Percentiles rank a stretch among this genome's conserved stretches.
Evolutionary conservation across 2,329 filamentous ascomycete genomes (phyloP).

Genomic region (Ascochyta viciae-villosae): DNA sequence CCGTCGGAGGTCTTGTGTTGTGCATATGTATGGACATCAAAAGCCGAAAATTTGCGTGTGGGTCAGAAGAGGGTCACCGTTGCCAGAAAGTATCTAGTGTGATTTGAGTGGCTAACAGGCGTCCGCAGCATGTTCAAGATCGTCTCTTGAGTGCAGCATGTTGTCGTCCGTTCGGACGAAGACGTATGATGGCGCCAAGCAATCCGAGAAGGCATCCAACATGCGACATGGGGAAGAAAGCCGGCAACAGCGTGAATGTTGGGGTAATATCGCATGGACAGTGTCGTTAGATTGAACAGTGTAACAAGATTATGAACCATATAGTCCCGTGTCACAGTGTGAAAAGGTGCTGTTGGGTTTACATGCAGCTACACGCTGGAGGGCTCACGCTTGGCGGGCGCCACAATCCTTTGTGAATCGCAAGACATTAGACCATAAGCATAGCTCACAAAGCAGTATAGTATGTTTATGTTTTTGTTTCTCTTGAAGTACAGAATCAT

Average conservation of each 20-base stretch:
- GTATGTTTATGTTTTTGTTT: no score
- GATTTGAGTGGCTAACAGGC: neutral
- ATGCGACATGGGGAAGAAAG: neutral
- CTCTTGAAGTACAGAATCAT: neutral
- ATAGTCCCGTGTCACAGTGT: neutral
- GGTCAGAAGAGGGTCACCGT: neutral
- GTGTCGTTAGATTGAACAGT: neutral
- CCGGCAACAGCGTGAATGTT: neutral
- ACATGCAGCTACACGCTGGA: neutral
- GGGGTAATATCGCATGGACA: neutral
- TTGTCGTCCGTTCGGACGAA: neutral
- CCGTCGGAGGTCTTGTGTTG: constrained; percentile 1
- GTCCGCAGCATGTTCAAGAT: neutral
- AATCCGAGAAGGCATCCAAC: neutral
- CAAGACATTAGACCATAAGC: no score
- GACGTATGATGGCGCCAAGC: neutral
- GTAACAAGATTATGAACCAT: neutral
- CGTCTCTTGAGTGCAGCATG: neutral
- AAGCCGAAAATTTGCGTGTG: constrained; percentile 8
- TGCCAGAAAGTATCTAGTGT: neutral
- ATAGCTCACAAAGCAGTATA: no score
- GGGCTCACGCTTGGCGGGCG: neutral
- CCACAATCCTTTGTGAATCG: neutral
- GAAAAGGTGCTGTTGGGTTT: neutral
- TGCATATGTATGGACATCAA: neutral